A percentile compares a stretch with the other conserved stretches of the same genome.
Conservation (phyloP, 2,329 filamentous ascomycete species). For the Curvularia verruculosa region DNA sequence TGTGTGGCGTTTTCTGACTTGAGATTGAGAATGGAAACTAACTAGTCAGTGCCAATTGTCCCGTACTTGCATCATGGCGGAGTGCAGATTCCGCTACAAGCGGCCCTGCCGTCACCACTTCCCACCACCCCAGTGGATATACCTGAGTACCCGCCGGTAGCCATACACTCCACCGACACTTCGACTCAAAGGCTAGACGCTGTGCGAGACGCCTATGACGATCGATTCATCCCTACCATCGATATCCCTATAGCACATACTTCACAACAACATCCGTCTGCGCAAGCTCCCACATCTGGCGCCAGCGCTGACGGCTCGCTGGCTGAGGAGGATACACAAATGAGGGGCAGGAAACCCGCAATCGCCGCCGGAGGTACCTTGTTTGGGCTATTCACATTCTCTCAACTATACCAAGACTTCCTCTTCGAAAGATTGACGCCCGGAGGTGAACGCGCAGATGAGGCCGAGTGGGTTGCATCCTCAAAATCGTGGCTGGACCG, state of each 20-base stretch:
- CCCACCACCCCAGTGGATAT: slow-evolving; percentile 31
- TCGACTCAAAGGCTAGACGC: slow-evolving; percentile 20
- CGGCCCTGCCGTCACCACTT: slow-evolving; percentile 33
- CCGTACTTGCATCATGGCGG: slow-evolving; percentile 45
- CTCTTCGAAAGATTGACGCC: slow-evolving; percentile 43
- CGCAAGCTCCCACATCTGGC: slow-evolving; percentile 24
- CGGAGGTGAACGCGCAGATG: slow-evolving; percentile 41
- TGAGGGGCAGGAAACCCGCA: slow-evolving; percentile 46
- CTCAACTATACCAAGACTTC: slow-evolving; percentile 45
- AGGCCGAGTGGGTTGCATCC: slow-evolving; percentile 45
- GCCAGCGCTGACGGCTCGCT: slow-evolving; percentile 21
- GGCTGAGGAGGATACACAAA: slow-evolving; percentile 33
- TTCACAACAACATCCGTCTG: slow-evolving; percentile 31
- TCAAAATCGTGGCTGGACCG: slow-evolving; percentile 49
- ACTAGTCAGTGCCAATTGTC: slow-evolving; percentile 44
- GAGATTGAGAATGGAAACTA: slow-evolving; percentile 29
- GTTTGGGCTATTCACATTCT: slow-evolving; percentile 46
- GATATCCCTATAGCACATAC: slow-evolving; percentile 35
- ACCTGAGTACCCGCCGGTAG: slow-evolving; percentile 35
- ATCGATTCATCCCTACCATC: slow-evolving; percentile 31
- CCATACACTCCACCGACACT: slow-evolving; percentile 23
- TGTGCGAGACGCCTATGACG: slow-evolving; percentile 39
- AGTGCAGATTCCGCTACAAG: slow-evolving; percentile 44
- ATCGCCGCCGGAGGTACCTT: slow-evolving; percentile 45
- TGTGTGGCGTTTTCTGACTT: slow-evolving; percentile 12